Evolutionary conservation across 352 stramenopile species (phyloP), one percentile per base, ranked within the genome.

Genomic region (Globisporangium sylvaticum): DNA sequence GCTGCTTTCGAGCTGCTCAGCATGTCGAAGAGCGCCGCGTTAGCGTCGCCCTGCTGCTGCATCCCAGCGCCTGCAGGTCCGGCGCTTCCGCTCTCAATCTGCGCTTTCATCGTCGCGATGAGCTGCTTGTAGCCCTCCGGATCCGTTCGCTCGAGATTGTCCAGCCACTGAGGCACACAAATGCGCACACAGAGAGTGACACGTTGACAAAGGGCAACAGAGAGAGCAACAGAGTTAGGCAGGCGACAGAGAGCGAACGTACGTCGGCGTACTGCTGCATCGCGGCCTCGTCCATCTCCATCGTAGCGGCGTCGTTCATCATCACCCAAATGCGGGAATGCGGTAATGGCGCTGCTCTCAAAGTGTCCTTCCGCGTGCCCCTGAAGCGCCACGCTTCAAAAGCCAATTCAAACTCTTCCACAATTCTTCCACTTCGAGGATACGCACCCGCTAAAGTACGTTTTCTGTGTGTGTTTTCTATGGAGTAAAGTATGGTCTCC

Each of bases 261-360:
- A 92, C 86, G 69, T 92, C 72, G 0, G 77, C 78, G 57, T 91
- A 94, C 61, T 91, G 76, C 83, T 89, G 81, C 73, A 92, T 83
- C 31, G 77, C 67, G 18, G 70, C 81, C 27, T 87, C 76, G 39
- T 88, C 76, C 75, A 90, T 89, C n/a, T 70, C 57, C 9, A 55
- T 48, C 39, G 66, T 8, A 4, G 31, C 5, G 29, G 27, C 55
- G 31, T 31, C 55, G 55, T 48, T 31, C 31, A 25, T 48, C 55
- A 27, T 60, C 29, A 27, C 4, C 32, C 53, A 15, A 18, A 60
- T 29, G 34, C 54, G 15, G 39, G 22, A 48, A 48, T 48, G 39
- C 18, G 15, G 39, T 5, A 48, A 22, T 48, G 39, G 39, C 39
- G 54, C 29, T 5, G 34, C 27, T 39, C 29, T 9, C 24, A 12